Base-by-base conservation (phyloP, 2,329 filamentous ascomycete species). In the Microdochium bolleyi region DNA sequence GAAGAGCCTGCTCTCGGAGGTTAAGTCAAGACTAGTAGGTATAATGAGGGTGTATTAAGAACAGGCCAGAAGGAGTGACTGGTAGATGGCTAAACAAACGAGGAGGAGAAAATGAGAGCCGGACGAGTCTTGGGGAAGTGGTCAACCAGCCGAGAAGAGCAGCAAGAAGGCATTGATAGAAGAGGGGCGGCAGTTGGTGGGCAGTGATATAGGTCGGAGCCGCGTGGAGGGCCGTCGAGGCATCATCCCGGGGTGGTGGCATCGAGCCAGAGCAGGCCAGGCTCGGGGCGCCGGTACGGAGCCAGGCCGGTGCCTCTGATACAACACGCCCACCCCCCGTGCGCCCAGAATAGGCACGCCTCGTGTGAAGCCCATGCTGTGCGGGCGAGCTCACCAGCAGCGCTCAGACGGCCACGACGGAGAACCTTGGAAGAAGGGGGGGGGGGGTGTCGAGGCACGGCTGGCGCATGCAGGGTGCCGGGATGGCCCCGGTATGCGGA, bases 261-360 rank as follows among this genome's bases (percentile, higher is more conserved):
- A 65, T 63, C 57, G 60, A 63, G 63, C 64, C 67, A 72, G 69
- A 67, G 73, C 66, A 46, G 70, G 69, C 63, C 70, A 70, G 61
- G 67, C 64, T 72, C 72, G 73, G 73, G 73, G 74, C 72, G 62
- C 69, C 73, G 73, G 74, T 76, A 76, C 27, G 72, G 72, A 71
- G 68, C 68, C 69, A 71, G 73, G 71, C 74, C 73, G 73, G 72
- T 66, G 68, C 72, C 68, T 68, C 68, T 75, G 73, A 73, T 70
- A 75, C 73, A 74, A 16, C 16, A 46, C 16, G 41, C 41, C 41
- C 41, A 46, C 41, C 58, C 61, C 62, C 60, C 61, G 59, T 60
- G 62, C 60, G 58, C 57, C 59, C 58, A 56, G 61, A 60, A 46
- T 46, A 46, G 41, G 3, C 41, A 5, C 7, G 41, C 62, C 62